Base-by-base conservation (phyloP, 495 filamentous ascomycete genomes). In the Acidomyces sp. region DNA sequence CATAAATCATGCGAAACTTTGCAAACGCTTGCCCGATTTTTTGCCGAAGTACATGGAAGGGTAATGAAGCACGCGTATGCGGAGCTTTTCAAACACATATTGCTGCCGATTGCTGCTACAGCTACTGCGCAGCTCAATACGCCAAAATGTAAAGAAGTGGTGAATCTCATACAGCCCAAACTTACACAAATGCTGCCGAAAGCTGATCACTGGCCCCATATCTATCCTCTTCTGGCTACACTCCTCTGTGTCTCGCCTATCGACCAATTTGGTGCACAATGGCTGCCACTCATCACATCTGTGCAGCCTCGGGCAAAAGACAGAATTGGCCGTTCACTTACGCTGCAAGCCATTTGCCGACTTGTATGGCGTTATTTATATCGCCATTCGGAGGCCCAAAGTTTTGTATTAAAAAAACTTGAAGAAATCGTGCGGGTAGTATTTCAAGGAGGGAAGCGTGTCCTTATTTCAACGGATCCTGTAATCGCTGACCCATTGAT, bases 361-460 rank as follows among this genome's bases (percentile, higher is more conserved):
- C 66, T 99, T n/a, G 65, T 93, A 2, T 99, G 90, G 90, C 87
- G 85, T 0, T 99, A 94, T 62, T 71, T 96, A 18, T 93, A 93
- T 57, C 75, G 87, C 15, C 69, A 78, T 62, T 72, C 70, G 3
- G 92, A 96, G 42, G 62, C 75, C 10, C 68, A 72, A 9, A 74
- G 74, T 31, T 65, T 67, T 20, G 78, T 77, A 3, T 70, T 77
- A 27, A 76, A 77, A 41, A 94, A 86, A 55, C 67, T 96, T 24
- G 85, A 96, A 43, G 87, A 94, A 36, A 74, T 95, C 19, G 66
- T 87, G 29, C 79, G 74, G 54, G 68, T 88, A 46, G 75, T 93
- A 6, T 70, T 99, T 11, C 83, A 83, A 2, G 67, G 74, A 6
- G 74, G 83, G 18, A 86, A 79, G 55, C 78, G 76, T 51, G 77